Evolutionary conservation across 371 early-diverging fungal genomes (phyloP), one percentile per base, ranked within the genome.

Genomic region (Saksenaea oblongispora): DNA sequence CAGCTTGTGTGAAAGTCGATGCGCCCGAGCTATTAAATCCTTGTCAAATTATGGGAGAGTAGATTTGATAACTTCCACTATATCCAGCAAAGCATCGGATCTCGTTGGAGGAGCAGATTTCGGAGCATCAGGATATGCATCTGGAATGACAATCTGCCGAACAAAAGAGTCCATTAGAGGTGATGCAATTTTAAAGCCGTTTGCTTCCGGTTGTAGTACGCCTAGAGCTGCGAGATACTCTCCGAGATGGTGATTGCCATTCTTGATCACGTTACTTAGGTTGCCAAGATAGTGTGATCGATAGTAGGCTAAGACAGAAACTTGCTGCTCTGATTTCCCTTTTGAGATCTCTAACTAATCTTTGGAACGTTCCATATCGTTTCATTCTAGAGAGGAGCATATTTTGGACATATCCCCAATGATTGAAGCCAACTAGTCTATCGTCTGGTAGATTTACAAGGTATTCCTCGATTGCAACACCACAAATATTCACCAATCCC

Each of bases 391-490:
- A n/a, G n/a, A n/a, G n/a, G n/a, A n/a, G n/a, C n/a, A n/a, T n/a
- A n/a, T n/a, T n/a, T 64, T 80, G 75, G 34, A 81, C 83, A 59
- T 76, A 80, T 65, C 72, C 75, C 82, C 84, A 87, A 72, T 87
- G 87, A 61, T 87, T 85, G 35, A 87, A 68, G 34, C 84, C n/a
- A 56, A 56, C 14, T 36, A 0, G 36, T 44, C 17, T 11, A 0
- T 7, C 1, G 22, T 17, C 44, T n/a, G n/a, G 22, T 22, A 2
- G 2, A 3, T 37, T 37, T 44, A 24, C 44, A 57, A 57, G 58
- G 28, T 57, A 18, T 37, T 24, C 27, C 35, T 57, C 37, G 3
- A 57, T 27, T 57, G 58, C 58, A 37, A 37, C 39, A 39, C 58
- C 27, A 34, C 58, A 57, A 39, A 57, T 7, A 35, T 57, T 57